These are phyloP conservation scores for Candida pseudofarinosa DNA, from an alignment of 805 yeast species.

Conservation along the genomic window DNA sequence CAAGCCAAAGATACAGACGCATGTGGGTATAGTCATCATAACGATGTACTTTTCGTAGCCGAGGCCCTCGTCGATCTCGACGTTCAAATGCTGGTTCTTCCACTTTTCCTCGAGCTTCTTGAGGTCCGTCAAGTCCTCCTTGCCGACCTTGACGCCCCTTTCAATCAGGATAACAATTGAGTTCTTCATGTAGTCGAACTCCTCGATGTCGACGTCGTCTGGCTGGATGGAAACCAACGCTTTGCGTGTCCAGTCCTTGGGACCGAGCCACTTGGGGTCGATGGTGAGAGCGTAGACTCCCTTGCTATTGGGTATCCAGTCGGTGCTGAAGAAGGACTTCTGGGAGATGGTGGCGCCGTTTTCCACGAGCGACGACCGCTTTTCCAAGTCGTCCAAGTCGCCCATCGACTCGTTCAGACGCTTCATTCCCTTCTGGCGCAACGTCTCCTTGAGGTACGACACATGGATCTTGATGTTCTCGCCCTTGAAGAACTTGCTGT, in stretches of 20 bases:
- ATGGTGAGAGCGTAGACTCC: constrained; percentile 66
- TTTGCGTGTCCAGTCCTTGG: constrained; percentile 46
- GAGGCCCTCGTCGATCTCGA: constrained; percentile 42
- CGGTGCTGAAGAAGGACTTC: constrained; percentile 59
- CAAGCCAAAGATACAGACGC: constrained; percentile 55
- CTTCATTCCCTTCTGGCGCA: constrained; percentile 53
- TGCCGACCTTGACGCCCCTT: constrained; percentile 52
- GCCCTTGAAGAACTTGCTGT: constrained; percentile 53
- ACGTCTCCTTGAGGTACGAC: constrained; percentile 56
- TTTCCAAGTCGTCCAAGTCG: constrained; percentile 5
- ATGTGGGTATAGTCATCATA: constrained; percentile 64
- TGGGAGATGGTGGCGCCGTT: constrained; percentile 31
- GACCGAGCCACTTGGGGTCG: constrained; percentile 56
- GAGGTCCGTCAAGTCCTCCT: constrained; percentile 43
- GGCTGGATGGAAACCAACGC: constrained; percentile 75
- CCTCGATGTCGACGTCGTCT: constrained; percentile 59
- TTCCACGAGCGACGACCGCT: constrained; percentile 33
- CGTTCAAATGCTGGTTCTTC: constrained; percentile 14
- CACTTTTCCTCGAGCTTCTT: constrained; percentile 31
- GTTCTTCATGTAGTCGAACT: constrained; percentile 49
- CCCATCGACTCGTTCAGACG: constrained; percentile 29
- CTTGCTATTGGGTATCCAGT: constrained; percentile 59
- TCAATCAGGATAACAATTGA: constrained; percentile 42
- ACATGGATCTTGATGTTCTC: constrained; percentile 65
- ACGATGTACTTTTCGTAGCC: constrained; percentile 58